Percentiles rank a stretch among this genome's conserved stretches.
Conservation (phyloP, 2,329 filamentous ascomycete genomes). For the Colletotrichum lindemuthianum region DNA sequence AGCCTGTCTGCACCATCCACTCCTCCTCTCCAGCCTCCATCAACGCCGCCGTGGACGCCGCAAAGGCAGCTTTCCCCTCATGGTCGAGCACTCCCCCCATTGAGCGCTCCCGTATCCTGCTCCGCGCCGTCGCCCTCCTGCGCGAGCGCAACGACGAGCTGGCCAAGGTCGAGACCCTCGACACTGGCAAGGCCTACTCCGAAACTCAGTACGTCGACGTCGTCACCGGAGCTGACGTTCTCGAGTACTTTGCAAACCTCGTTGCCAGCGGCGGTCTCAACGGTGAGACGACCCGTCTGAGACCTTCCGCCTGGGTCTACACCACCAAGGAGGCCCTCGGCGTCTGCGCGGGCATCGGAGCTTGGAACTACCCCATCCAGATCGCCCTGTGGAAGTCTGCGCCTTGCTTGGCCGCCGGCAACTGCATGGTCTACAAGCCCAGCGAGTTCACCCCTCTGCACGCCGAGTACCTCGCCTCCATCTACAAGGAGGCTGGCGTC, state of each 20-base stretch:
- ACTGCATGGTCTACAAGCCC: slow-evolving; percentile 92
- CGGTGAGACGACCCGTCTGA: slow-evolving; percentile 79
- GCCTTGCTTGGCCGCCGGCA: slow-evolving; percentile 85
- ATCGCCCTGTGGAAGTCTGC: slow-evolving; percentile 92
- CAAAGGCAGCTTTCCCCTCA: slow-evolving; percentile 74
- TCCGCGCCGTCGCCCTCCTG: slow-evolving; percentile 78
- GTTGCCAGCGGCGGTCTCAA: slow-evolving; percentile 83
- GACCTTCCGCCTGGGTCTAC: slow-evolving; percentile 83
- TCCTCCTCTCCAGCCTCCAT: slow-evolving; percentile 73
- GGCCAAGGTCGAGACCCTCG: slow-evolving; percentile 81
- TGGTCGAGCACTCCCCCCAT: slow-evolving; percentile 83
- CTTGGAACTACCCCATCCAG: slow-evolving; percentile 93
- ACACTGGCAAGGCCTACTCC: slow-evolving; percentile 87
- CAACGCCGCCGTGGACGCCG: slow-evolving; percentile 77
- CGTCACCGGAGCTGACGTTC: slow-evolving; percentile 82
- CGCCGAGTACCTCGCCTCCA: slow-evolving; percentile 76
- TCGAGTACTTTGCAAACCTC: slow-evolving; percentile 87
- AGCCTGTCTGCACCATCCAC: slow-evolving; percentile 77
- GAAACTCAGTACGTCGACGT: slow-evolving; percentile 89
- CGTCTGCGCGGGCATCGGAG: slow-evolving; percentile 87
- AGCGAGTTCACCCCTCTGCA: slow-evolving; percentile 90
- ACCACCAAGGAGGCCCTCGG: slow-evolving; percentile 84
- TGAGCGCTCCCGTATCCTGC: slow-evolving; percentile 80
- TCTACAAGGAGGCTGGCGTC: slow-evolving; percentile 82
- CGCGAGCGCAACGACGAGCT: slow-evolving; percentile 82